Conservation (phyloP, 164 flowering plant species). For the Nelumbo lutea region DNA sequence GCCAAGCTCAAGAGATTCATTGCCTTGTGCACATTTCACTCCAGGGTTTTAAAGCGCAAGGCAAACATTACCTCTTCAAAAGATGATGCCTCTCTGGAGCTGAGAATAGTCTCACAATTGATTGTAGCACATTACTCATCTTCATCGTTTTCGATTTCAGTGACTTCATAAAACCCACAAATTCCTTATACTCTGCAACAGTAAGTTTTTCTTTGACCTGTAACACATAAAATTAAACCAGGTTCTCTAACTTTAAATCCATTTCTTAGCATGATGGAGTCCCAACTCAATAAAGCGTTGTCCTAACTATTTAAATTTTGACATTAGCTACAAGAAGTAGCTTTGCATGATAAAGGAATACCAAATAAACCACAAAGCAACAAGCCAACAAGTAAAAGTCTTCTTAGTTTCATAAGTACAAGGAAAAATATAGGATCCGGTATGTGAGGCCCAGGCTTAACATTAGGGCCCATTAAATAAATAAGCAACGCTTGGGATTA, state of each 20-base stretch:
- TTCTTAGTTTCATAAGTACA: too few species aligned
- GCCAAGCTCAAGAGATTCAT: neutral
- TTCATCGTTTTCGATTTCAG: conserved; percentile 76
- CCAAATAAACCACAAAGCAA: neutral
- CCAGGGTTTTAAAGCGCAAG: neutral
- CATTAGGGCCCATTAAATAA: too few species aligned
- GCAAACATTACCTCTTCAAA: conserved; percentile 52
- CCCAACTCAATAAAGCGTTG: neutral
- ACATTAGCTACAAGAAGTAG: too few species aligned
- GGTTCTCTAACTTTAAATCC: neutral
- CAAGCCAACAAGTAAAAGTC: neutral
- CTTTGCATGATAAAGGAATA: neutral
- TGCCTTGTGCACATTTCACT: neutral
- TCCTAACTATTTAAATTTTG: too few species aligned
- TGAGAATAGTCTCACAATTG: conserved; percentile 65
- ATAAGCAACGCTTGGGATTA: too few species aligned
- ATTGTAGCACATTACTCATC: conserved; percentile 53
- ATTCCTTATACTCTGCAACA: conserved; percentile 63
- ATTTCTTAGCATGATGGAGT: neutral
- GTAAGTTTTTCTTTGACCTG: conserved; percentile 80
- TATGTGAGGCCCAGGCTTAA: too few species aligned
- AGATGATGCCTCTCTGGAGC: conserved; percentile 69
- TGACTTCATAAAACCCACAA: conserved; percentile 77
- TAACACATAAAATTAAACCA: conserved; percentile 7
- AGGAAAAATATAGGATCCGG: too few species aligned